Conservation (phyloP, 352 stramenopile genomes). For the Pythium apleroticum region DNA sequence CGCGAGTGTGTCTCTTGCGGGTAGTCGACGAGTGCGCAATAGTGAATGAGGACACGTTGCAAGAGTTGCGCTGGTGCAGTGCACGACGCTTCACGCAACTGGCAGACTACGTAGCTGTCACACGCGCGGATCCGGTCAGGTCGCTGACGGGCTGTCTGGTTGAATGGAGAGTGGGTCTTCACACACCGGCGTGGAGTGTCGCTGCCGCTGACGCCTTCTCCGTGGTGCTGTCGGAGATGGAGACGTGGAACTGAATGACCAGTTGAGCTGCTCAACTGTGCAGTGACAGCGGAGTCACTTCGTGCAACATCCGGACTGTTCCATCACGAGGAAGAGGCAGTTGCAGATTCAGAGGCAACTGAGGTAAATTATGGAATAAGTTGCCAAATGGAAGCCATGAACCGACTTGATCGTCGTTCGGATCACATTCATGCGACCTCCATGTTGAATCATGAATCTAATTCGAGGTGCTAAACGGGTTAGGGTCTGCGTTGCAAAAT, state of each 20-base stretch:
- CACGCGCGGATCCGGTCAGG: constrained; percentile 2
- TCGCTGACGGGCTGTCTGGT: not conserved
- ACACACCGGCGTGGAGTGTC: constrained; percentile 1
- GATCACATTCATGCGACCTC: constrained; percentile 11
- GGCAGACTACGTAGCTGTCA: constrained; percentile 1
- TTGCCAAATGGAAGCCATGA: constrained; percentile 16
- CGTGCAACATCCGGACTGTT: not conserved
- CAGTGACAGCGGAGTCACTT: constrained; percentile 3
- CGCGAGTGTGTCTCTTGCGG: constrained; percentile 1
- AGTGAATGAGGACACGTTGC: not conserved
- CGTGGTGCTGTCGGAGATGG: not conserved
- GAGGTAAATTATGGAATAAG: not conserved
- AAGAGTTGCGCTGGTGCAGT: not conserved
- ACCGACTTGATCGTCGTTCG: constrained; percentile 25
- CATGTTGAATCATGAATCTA: constrained; percentile 25
- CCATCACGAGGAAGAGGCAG: not conserved
- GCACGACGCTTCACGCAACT: not conserved
- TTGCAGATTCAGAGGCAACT: not conserved
- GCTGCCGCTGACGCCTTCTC: not conserved
- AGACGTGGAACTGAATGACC: not conserved
- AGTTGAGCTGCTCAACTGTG: not conserved
- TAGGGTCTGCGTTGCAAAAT: constrained; percentile 14
- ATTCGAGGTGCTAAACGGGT: constrained; percentile 1
- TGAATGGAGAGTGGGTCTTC: not conserved
- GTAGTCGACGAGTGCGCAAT: constrained; percentile 5